These are phyloP conservation scores for Lipomyces yamadae DNA, from an alignment of 805 yeast genomes.

Conservation along the genomic window DNA sequence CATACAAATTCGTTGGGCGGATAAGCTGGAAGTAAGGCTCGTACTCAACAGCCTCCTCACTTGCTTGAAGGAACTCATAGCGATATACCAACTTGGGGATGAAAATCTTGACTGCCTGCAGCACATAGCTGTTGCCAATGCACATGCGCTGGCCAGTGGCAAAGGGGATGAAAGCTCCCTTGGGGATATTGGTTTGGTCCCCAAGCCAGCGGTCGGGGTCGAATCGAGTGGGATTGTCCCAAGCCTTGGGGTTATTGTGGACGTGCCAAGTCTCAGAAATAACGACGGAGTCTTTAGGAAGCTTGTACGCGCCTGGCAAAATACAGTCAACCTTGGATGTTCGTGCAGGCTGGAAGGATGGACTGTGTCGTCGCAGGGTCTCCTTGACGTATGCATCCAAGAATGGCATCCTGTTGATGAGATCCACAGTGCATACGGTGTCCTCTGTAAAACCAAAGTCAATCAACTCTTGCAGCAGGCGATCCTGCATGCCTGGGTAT, in stretches of 20 bases:
- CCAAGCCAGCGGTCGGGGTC: slow-evolving; percentile 1
- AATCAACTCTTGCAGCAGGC: not conserved
- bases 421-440: not conserved
- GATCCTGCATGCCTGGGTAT: not conserved
- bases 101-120: not conserved
- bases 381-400: not conserved
- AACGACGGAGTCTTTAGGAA: not conserved
- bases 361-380: not conserved
- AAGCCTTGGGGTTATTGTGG: not conserved
- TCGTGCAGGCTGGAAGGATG: not conserved
- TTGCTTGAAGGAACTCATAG: not conserved
- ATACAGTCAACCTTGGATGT: not conserved
- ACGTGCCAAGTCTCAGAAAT: not conserved
- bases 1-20: not conserved
- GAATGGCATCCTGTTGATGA: not conserved
- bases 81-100: not conserved
- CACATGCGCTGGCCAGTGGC: not conserved
- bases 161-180: not conserved
- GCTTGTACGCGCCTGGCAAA: not conserved
- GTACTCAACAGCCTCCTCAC: not conserved
- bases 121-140: not conserved
- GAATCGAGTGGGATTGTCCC: not conserved
- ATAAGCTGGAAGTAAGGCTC: not conserved
- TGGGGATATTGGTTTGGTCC: too few relatives aligned
- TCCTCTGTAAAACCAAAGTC: not conserved